phyloP scores from a whole-genome alignment of 805 yeast species.

The Kazachstania bromeliacearum region DNA sequence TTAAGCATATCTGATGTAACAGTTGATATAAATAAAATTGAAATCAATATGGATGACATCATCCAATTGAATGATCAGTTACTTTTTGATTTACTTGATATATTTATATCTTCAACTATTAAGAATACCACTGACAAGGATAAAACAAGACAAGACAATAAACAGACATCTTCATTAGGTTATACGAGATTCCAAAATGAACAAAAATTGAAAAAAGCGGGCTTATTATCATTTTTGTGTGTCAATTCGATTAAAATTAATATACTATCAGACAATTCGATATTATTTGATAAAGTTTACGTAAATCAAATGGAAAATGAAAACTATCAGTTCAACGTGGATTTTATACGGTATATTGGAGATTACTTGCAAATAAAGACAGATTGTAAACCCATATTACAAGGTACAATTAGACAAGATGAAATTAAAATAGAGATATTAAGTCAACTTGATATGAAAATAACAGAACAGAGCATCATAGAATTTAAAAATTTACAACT shows the following conservation, averaged over 20 bases:
- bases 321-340: conserved; percentile 4
- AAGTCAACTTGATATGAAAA: conserved; percentile 3
- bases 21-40: conserved; percentile 32
- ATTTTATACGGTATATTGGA: conserved; percentile 1
- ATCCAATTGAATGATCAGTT: conserved; percentile 9
- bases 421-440: not conserved
- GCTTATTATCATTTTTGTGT: conserved; percentile 7
- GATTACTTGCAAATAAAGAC: conserved; percentile 2
- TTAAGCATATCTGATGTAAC: conserved; percentile 27
- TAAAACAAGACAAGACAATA: not conserved
- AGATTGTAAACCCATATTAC: conserved; percentile 1
- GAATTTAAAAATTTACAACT: not conserved
- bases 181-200: conserved; percentile 20
- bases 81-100: conserved; percentile 1
- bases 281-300: conserved; percentile 4
- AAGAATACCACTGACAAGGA: not conserved
- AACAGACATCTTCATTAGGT: conserved; percentile 1
- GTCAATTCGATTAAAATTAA: conserved; percentile 5
- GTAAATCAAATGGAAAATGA: conserved; percentile 7
- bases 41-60: conserved; percentile 20
- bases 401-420: not conserved
- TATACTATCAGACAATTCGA: not conserved
- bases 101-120: not conserved
- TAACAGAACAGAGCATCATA: not conserved
- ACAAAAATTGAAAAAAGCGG: conserved; percentile 11